Base-by-base conservation (phyloP, 116 monocot genomes). In the Zostera marina region DNA sequence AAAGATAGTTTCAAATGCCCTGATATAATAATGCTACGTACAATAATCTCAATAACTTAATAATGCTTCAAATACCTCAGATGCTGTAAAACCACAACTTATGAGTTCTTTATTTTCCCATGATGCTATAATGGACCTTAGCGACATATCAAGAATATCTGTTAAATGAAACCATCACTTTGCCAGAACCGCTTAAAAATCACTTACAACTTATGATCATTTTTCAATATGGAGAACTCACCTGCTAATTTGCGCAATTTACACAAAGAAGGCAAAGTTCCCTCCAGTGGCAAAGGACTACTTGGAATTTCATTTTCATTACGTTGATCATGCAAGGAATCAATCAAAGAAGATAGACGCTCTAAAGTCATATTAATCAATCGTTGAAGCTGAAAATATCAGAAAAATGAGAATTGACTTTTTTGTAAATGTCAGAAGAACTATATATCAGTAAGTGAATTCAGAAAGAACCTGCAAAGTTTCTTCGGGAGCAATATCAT, bases 401-500 rank as follows among this genome's bases (percentile, higher is more conserved):
- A 23, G 54, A 2, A 25, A 65, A 53, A 53, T 42, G 47, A 21
- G 44, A 46, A 25, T 25, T 47, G n/a, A 61, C 23, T 13, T 9
- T 15, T 5, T 47, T 20, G 6, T 49, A 40, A 42, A 71, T 25
- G 11, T 14, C 15, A 59, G 11, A 21, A 60, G 23, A 44, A 23
- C 23, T 7, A 44, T 54, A 23, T 54, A 15, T 66, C 47, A 8
- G 54, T 48, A 59, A 17, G 14, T 11, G 14, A 45, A 45, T 11
- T 59, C 41, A 51, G 14, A 63, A 63, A 46, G 9, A 43, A 93
- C 93, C 94, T 94, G 94, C 61, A 94, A 69, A 8, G 94, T 85
- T 63, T 94, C 94, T 42, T 88, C 94, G 52, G 85, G 88, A 65
- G 85, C 94, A 62, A 88, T 84, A 59, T 94, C 88, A 74, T 94